Conservation (phyloP, 345 rosid genomes). For the Brassica juncea region DNA sequence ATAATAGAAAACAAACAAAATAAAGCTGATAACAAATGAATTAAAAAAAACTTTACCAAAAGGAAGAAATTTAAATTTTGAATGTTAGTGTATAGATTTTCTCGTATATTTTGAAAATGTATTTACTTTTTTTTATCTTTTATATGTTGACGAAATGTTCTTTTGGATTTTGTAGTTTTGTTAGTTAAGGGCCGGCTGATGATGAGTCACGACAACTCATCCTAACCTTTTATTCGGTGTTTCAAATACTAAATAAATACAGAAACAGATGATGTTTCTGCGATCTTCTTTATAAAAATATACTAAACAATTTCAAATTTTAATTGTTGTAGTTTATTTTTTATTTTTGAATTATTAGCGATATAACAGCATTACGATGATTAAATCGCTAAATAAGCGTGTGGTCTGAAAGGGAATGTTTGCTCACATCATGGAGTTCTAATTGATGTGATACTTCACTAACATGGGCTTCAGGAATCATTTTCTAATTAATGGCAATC, state of each 20-base stretch:
- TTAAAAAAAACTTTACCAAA: not conserved
- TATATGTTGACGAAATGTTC: not conserved
- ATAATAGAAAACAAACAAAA: not conserved
- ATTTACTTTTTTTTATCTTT: not conserved
- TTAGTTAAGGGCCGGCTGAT: slow-evolving; percentile 29
- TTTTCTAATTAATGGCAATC: slow-evolving; percentile 16
- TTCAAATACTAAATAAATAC: not conserved
- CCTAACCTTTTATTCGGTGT: slow-evolving; percentile 10
- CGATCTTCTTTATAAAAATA: not conserved
- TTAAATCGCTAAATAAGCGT: not conserved
- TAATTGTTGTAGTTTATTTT: not conserved
- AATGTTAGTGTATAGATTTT: not conserved
- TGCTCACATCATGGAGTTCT: not conserved
- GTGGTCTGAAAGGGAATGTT: slow-evolving; percentile 22
- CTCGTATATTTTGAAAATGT: not conserved
- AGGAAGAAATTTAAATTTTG: not conserved
- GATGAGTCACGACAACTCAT: slow-evolving; percentile 40
- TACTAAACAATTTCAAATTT: not conserved
- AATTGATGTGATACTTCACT: slow-evolving; percentile 14
- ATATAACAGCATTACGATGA: not conserved
- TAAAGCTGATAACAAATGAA: slow-evolving; percentile 18
- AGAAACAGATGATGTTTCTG: slow-evolving; percentile 6
- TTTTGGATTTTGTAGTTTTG: slow-evolving; percentile 1
- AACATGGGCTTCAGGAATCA: slow-evolving; percentile 12
- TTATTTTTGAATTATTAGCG: not conserved